These are phyloP conservation scores for Mucor irregularis DNA, from an alignment of 371 early-diverging fungal species.

Conservation along the genomic window DNA sequence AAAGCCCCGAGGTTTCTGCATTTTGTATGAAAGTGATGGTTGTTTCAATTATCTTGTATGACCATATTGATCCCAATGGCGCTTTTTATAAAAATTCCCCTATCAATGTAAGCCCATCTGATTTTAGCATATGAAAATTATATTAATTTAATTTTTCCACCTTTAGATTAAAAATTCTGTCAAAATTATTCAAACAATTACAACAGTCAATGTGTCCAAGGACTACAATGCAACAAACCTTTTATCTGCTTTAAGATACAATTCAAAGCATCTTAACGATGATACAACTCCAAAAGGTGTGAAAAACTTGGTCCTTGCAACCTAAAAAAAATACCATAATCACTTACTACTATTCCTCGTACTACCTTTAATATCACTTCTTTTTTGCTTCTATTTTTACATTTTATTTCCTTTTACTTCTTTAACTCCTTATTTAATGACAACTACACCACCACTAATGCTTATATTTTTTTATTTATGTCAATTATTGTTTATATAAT, in stretches of 20 bases:
- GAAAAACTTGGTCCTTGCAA: conserved; percentile 57
- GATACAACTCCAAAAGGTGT: conserved; percentile 77
- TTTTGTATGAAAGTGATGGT: conserved; percentile 87
- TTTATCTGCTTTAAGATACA: conserved; percentile 75
- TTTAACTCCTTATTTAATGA: background rate
- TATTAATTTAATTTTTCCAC: background rate
- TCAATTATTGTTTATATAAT: too few relatives aligned
- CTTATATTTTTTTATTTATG: too few relatives aligned
- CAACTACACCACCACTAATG: too few relatives aligned
- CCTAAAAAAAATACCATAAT: background rate
- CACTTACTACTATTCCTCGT: background rate
- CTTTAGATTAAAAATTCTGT: conserved; percentile 67
- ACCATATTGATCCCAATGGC: conserved; percentile 83
- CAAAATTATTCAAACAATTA: conserved; percentile 67
- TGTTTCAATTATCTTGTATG: conserved; percentile 85
- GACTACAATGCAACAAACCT: conserved; percentile 60
- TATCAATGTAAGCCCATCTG: conserved; percentile 65
- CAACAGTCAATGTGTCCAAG: conserved; percentile 16
- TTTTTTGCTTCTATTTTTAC: background rate
- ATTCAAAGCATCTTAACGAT: conserved; percentile 81
- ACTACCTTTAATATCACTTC: background rate
- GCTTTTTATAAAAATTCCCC: conserved; percentile 75
- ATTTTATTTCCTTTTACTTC: background rate
- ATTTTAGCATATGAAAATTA: background rate
- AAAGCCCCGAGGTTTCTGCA: conserved; percentile 49